Evolutionary conservation across 345 rosid genomes (phyloP).

Genomic region (Pistacia atlantica): DNA sequence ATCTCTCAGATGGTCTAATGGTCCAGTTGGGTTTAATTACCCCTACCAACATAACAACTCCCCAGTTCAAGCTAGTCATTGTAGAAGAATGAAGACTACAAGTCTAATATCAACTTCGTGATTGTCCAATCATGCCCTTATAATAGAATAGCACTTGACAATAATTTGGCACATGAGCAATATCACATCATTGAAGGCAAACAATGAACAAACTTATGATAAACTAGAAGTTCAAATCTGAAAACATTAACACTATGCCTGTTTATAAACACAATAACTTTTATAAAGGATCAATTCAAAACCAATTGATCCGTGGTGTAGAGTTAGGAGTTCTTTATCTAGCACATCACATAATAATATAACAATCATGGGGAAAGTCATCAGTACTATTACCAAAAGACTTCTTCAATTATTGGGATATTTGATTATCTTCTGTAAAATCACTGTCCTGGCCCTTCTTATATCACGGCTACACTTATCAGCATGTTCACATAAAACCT

Average conservation of each 20-base stretch:
- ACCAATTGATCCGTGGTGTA: background rate
- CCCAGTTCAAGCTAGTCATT: no score
- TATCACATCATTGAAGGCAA: background rate
- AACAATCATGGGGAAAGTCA: background rate
- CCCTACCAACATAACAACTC: no score
- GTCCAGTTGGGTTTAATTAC: no score
- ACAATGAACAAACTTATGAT: background rate
- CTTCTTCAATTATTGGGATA: constrained; percentile 40
- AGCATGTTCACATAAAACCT: constrained; percentile 63
- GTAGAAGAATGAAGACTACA: background rate
- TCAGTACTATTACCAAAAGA: constrained; percentile 22
- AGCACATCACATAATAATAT: background rate
- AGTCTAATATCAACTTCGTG: background rate
- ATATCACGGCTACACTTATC: constrained; percentile 68
- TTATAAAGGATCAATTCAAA: background rate
- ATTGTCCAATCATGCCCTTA: background rate
- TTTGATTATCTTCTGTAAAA: constrained; percentile 61
- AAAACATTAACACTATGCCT: background rate
- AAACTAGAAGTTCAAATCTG: background rate
- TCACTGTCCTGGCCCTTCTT: constrained; percentile 70
- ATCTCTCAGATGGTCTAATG: no score
- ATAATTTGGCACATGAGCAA: background rate
- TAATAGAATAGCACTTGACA: background rate
- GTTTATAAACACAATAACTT: constrained; percentile 7
- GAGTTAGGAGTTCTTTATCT: background rate